These are phyloP conservation scores for Trichosanthes truncata DNA, from an alignment of 306 rosid species.

Conservation along the genomic window DNA sequence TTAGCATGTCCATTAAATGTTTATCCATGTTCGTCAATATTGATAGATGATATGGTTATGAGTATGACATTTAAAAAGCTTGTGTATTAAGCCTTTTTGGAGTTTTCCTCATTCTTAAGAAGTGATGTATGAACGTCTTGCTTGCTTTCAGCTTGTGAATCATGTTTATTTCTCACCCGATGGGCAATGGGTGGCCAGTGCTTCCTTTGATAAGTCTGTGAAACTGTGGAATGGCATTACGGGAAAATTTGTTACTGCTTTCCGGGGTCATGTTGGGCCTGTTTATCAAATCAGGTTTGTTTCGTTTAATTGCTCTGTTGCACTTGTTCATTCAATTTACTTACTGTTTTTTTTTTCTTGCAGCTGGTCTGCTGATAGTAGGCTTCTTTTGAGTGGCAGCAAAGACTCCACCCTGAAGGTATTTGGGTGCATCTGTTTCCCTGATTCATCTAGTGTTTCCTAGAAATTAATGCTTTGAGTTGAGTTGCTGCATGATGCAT, in stretches of 20 bases:
- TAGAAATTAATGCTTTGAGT: background rate
- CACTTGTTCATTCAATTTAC: conserved; percentile 11
- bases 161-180: conserved; percentile 94
- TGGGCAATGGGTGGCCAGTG: conserved; percentile 97
- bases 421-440: conserved; percentile 3
- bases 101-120: background rate
- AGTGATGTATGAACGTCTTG: conserved; percentile 3
- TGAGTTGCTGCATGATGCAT: background rate
- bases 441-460: conserved; percentile 3
- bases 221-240: conserved; percentile 83
- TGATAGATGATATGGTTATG: background rate
- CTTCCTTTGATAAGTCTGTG: conserved; percentile 90
- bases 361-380: conserved; percentile 99
- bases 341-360: conserved; percentile 12
- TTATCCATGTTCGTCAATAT: background rate
- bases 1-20: background rate
- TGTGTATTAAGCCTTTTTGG: background rate
- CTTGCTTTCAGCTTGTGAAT: conserved; percentile 61
- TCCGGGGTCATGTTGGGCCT: conserved; percentile 87
- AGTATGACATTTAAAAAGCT: background rate
- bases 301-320: background rate
- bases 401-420: conserved; percentile 93
- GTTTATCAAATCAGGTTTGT: conserved; percentile 91
- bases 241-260: conserved; percentile 71
- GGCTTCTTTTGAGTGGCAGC: conserved; percentile 89